Evolutionary conservation across 352 stramenopile genomes (phyloP).

Genomic region (Globisporangium rhizosaccharum): DNA sequence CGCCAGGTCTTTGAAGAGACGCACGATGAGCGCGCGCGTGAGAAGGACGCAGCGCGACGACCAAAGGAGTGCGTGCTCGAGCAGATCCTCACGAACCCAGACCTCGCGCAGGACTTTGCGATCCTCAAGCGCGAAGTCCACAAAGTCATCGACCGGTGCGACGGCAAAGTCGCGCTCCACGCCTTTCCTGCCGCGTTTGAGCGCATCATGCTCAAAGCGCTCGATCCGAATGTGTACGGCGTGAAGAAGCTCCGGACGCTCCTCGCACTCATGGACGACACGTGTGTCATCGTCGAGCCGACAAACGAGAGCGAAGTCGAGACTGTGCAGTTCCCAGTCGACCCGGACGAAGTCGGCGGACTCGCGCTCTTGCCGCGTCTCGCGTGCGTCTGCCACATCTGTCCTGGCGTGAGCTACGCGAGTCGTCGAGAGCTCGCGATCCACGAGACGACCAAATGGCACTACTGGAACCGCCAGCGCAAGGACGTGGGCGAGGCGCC

Average conservation of each 20-base stretch:
- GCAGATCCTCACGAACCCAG: slow-evolving; percentile 34
- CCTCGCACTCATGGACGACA: slow-evolving; percentile 48
- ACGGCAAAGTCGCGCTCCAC: slow-evolving; percentile 40
- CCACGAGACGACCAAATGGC: slow-evolving; percentile 77
- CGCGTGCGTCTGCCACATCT: slow-evolving; percentile 49
- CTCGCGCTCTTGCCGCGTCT: slow-evolving; percentile 42
- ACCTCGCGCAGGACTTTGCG: slow-evolving; percentile 2
- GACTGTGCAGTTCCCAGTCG: slow-evolving; percentile 51
- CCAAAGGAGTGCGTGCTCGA: slow-evolving; percentile 45
- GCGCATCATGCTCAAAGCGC: slow-evolving; percentile 61
- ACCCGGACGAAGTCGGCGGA: slow-evolving; percentile 22
- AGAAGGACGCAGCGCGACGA: slow-evolving; percentile 21
- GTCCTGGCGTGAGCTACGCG: slow-evolving; percentile 61
- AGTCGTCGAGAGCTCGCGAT: slow-evolving; percentile 45
- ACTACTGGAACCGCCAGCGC: slow-evolving; percentile 57
- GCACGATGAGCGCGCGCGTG: slow-evolving; percentile 9
- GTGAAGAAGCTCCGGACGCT: slow-evolving; percentile 80
- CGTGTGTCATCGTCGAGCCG: slow-evolving; percentile 43
- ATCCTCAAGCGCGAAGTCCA: slow-evolving; percentile 27
- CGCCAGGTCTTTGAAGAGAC: slow-evolving; percentile 43
- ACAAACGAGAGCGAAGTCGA: slow-evolving; percentile 46
- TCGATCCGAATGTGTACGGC: slow-evolving; percentile 45
- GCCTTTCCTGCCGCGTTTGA: slow-evolving; percentile 50
- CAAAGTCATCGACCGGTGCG: slow-evolving; percentile 63
- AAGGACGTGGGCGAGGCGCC: slow-evolving; percentile 31